Percentiles rank a stretch among this genome's conserved stretches.
Conservation (phyloP, 1,284 basidiomycete species). For the Ustilago xerochloae region DNA sequence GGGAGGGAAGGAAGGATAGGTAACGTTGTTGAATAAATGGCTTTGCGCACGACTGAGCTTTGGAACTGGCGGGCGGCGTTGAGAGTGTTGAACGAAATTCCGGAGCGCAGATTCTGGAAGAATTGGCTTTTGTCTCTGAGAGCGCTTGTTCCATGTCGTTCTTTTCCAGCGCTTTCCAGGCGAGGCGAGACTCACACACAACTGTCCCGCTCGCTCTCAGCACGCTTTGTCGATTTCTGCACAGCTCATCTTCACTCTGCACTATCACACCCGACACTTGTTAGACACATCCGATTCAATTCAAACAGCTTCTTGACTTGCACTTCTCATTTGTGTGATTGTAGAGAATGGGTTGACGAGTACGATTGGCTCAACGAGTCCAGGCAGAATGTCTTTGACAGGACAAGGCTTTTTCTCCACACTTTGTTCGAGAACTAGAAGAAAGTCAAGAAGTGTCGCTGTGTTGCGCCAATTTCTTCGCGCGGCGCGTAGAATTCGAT, state of each 20-base stretch:
- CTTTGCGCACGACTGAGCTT: conserved; percentile 15
- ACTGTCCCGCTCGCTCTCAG: too few species aligned
- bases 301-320: too few species aligned
- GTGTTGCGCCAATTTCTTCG: conserved; percentile 2
- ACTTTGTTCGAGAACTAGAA: conserved; percentile 1
- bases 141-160: conserved; percentile 27
- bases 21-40: conserved; percentile 32
- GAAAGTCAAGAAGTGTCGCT: background rate
- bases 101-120: conserved; percentile 9
- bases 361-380: too few species aligned
- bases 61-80: too few species aligned
- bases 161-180: conserved; percentile 15
- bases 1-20: background rate
- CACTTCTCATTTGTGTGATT: too few species aligned
- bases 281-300: too few species aligned
- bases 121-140: background rate
- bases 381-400: background rate
- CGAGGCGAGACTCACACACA: background rate
- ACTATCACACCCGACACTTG: background rate
- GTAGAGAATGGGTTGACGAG: background rate
- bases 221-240: background rate
- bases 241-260: background rate
- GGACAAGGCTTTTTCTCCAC: background rate
- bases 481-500: conserved; percentile 39
- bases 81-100: conserved; percentile 21